A percentile compares a stretch with the other conserved stretches of the same genome.
These are phyloP conservation scores for Cryomyces minteri DNA, from an alignment of 495 filamentous ascomycete genomes.

Conservation along the genomic window DNA sequence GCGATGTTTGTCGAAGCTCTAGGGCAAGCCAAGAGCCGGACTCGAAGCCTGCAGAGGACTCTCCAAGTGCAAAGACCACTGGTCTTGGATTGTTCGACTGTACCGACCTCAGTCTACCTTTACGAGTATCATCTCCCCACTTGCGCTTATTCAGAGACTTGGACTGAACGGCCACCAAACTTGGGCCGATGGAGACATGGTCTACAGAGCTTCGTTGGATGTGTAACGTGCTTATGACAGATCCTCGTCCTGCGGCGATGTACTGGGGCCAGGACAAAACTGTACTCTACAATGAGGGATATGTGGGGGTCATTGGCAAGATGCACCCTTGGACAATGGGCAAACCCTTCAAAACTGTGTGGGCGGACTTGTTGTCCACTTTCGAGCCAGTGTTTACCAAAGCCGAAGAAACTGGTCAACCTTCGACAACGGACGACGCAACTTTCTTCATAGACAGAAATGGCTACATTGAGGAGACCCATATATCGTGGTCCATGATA, in stretches of 20 bases:
- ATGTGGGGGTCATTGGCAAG: not conserved
- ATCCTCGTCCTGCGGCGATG: constrained; percentile 7
- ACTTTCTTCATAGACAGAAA: constrained; percentile 2
- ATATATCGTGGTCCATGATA: constrained; percentile 20
- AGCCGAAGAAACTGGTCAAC: not conserved
- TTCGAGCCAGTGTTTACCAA: not conserved
- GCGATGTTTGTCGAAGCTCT: too few species aligned
- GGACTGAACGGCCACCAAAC: constrained; percentile 1
- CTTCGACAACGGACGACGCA: not conserved
- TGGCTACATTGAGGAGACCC: constrained; percentile 9
- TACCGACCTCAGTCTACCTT: too few species aligned
- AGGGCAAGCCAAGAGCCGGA: too few species aligned
- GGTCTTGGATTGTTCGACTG: too few species aligned
- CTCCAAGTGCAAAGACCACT: too few species aligned
- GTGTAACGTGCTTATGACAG: constrained; percentile 4
- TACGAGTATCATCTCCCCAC: not conserved
- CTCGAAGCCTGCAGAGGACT: too few species aligned
- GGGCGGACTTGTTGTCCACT: not conserved
- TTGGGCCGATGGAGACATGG: constrained; percentile 2
- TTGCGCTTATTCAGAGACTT: not conserved
- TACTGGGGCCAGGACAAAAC: constrained; percentile 5
- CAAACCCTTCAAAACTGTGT: not conserved
- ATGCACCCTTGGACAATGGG: constrained; percentile 2
- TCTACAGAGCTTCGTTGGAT: constrained; percentile 1
- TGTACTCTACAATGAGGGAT: constrained; percentile 6